Evolutionary conservation across 2,329 filamentous ascomycete species (phyloP), one percentile per base, ranked within the genome.

Genomic region (Colletotrichum tofieldiae): DNA sequence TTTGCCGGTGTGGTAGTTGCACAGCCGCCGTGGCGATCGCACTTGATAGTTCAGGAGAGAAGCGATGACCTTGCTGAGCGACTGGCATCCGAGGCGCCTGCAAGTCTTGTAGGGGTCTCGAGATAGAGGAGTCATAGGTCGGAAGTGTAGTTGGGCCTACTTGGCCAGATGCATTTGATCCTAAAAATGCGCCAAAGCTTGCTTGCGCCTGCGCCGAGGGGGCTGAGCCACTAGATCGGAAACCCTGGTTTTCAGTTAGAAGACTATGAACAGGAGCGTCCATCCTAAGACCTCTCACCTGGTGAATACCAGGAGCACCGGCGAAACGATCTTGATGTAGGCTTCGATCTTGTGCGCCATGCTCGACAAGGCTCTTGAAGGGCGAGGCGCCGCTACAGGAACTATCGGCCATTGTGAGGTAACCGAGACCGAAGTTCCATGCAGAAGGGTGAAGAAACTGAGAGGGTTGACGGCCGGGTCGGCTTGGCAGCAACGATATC

Each of bases 341-440:
- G 75, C 82, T 83, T 60, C 80, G 78, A 75, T 85, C 83, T 55
- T 81, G 80, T n/a, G 79, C 78, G 62, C 85, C 83, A 49, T 85
- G 83, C 11, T 85, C 82, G 26, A 83, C 76, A 52, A 85, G 79
- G 16, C 79, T 81, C 78, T 85, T 85, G 67, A 85, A 84, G 45
- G 84, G 83, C 60, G 82, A 82, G 2, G 80, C 79, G 43, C 83
- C 83, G 72, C 83, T 83, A 73, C 84, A 85, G 12, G 83, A 83
- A 67, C 79, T 79, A 64, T 84, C 83, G 47, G 82, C 79, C 84
- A 85, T 85, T 65, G 32, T 47, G 32, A 18, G 14, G 37, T 47
- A 35, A 41, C 12, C 18, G n/a, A 23, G 18, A n/a, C 9, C 35
- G 14, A 26, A 39, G 35, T 26, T 8, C 14, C 14, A 11, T 29